Percentiles rank a stretch among this genome's conserved stretches.
phyloP scores from a whole-genome alignment of 345 rosid genomes.

The Physaria fendleri region DNA sequence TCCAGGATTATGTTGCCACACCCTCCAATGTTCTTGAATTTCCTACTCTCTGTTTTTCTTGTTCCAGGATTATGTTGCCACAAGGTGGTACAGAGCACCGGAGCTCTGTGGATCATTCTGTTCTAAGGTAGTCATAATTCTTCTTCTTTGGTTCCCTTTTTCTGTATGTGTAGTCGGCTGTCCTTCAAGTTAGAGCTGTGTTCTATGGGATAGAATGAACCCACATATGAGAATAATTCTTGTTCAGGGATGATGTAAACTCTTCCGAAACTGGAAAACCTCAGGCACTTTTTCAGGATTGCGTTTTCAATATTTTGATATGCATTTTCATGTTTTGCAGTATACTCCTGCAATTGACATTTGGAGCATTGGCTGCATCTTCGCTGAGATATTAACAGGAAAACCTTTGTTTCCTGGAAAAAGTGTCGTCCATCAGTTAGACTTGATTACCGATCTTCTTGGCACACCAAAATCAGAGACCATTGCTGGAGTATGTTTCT shows the following conservation, averaged over 20 bases:
- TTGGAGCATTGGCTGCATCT: slow-evolving; percentile 98
- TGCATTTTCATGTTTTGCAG: slow-evolving; percentile 40
- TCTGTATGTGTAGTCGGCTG: background rate
- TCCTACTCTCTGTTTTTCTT: slow-evolving; percentile 20
- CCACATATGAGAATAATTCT: slow-evolving; percentile 50
- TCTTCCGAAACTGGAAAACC: slow-evolving; percentile 38
- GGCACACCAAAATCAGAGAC: slow-evolving; percentile 89
- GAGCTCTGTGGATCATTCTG: slow-evolving; percentile 96
- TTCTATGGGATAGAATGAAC: slow-evolving; percentile 14
- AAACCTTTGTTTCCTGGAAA: slow-evolving; percentile 98
- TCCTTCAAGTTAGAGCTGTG: background rate
- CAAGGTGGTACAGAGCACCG: slow-evolving; percentile 99
- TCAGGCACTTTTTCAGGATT: slow-evolving; percentile 18
- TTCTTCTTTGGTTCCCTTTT: background rate
- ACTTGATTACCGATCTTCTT: slow-evolving; percentile 91
- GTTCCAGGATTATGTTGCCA: slow-evolving; percentile 88
- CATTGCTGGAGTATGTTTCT: slow-evolving; percentile 64
- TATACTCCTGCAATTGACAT: slow-evolving; percentile 99
- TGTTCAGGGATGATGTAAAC: slow-evolving; percentile 89
- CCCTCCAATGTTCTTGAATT: too few species aligned
- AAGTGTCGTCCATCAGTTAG: slow-evolving; percentile 94
- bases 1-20: slow-evolving; percentile 94
- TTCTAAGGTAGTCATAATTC: slow-evolving; percentile 60
- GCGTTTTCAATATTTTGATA: slow-evolving; percentile 28
- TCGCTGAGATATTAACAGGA: slow-evolving; percentile 92